Evolutionary conservation across 768 basidiomycete species (phyloP), one percentile per base, ranked within the genome.

Genomic region (Coprinopsis sp.): DNA sequence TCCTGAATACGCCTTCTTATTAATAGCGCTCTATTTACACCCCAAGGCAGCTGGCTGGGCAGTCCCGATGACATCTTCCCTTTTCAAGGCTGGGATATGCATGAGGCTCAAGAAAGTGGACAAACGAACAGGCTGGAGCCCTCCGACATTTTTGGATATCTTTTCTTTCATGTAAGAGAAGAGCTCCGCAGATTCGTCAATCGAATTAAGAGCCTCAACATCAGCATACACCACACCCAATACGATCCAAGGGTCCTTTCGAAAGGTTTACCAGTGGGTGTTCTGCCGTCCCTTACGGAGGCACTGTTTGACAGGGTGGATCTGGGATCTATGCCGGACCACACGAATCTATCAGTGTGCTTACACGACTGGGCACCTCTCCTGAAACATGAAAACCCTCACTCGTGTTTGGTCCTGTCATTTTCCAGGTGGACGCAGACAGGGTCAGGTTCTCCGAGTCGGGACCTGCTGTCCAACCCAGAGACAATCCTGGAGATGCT

Each of bases 1-100:
- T 11, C 14, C 7, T 29, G 6, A 27, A 6, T 38, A 71, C 72
- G n/a, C 64, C 74, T 27, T 66, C 76, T n/a, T n/a, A n/a, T n/a
- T n/a, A n/a, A n/a, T n/a, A n/a, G n/a, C n/a, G n/a, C n/a, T n/a
- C n/a, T n/a, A 37, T 80, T 78, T 52, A 64, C 67, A 3, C 52
- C 69, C 6, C 47, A 64, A 39, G 75, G 78, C 11, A 56, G 63
- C 41, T 79, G 76, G 77, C 52, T 77, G 19, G 64, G 65, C 12
- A 62, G 62, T 39, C 54, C 58, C 13, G 67, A 69, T 28, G 61
- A 57, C 25, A 64, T 69, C 3, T 74, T 70, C 33, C 77, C 79
- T 0, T 64, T 80, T 1, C 64, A 63, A 28, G 72, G 73, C 16
- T 81, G 77, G 76, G 68, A 76, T 52, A 40, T 72, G n/a, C 58